Percentiles rank a stretch among this genome's conserved stretches.
phyloP scores from a whole-genome alignment of 2,329 filamentous ascomycete species.

The Pestalotiopsis sp. region DNA sequence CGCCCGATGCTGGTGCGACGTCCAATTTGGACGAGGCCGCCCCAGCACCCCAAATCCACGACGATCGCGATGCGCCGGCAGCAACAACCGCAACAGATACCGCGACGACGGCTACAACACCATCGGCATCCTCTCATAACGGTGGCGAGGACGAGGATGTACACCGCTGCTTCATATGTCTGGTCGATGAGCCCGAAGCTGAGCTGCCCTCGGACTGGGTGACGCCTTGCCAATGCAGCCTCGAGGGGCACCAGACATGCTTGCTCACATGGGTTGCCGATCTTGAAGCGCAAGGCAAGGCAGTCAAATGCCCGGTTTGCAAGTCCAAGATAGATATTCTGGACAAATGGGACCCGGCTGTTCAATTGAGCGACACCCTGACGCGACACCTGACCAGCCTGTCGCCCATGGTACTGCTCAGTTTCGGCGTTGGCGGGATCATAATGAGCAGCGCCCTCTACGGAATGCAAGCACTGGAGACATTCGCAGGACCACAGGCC shows the following conservation, averaged over 20 bases:
- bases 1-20: not conserved
- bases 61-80: conserved; percentile 11
- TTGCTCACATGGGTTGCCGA: conserved; percentile 94
- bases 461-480: conserved; percentile 50
- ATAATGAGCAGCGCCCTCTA: conserved; percentile 57
- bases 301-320: conserved; percentile 86
- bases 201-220: conserved; percentile 67
- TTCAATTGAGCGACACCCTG: conserved; percentile 65
- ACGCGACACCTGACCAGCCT: conserved; percentile 56
- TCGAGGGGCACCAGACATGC: conserved; percentile 86
- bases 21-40: conserved; percentile 13
- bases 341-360: conserved; percentile 72
- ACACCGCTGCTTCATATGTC: conserved; percentile 65
- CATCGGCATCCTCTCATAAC: not conserved
- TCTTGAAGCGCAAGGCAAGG: conserved; percentile 68
- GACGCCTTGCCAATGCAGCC: conserved; percentile 85
- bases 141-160: conserved; percentile 20
- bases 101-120: not conserved
- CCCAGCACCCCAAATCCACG: conserved; percentile 18
- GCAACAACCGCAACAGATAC: not conserved
- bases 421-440: conserved; percentile 56
- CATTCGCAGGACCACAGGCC: conserved; percentile 54
- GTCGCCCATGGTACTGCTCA: conserved; percentile 66
- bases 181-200: conserved; percentile 56
- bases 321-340: conserved; percentile 78